These are phyloP conservation scores for Aspergillus sclerotiicarbonarius DNA, from an alignment of 495 filamentous ascomycete genomes.

Conservation along the genomic window DNA sequence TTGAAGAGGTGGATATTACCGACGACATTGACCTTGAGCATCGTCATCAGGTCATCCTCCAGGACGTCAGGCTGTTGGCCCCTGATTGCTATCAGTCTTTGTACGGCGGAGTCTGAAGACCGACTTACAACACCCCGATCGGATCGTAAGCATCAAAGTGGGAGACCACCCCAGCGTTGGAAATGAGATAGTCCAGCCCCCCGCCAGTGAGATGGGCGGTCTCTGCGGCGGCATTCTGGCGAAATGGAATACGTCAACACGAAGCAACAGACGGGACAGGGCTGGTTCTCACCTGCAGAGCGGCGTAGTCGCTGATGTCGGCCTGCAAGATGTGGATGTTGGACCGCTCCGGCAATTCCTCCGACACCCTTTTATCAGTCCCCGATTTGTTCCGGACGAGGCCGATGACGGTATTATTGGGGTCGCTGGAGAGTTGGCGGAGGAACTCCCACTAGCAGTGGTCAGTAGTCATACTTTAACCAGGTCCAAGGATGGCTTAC, in stretches of 20 bases:
- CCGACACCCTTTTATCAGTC: slow-evolving; percentile 23
- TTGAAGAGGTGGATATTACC: slow-evolving; percentile 52
- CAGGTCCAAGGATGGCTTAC: slow-evolving; percentile 20
- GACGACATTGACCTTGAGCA: slow-evolving; percentile 43
- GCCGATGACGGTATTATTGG: slow-evolving; percentile 38
- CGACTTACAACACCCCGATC: not conserved
- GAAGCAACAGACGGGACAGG: not conserved
- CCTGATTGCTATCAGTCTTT: not conserved
- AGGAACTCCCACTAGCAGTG: slow-evolving; percentile 38
- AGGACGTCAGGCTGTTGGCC: not conserved
- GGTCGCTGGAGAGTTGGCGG: slow-evolving; percentile 34
- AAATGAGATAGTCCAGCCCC: not conserved
- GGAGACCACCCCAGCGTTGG: not conserved
- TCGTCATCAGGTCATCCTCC: not conserved
- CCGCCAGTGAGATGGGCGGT: not conserved
- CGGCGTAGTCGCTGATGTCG: slow-evolving; percentile 32
- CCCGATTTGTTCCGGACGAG: slow-evolving; percentile 41
- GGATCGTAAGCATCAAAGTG: not conserved
- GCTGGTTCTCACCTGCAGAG: not conserved
- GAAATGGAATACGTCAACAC: not conserved
- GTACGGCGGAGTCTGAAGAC: not conserved
- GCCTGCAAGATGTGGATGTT: slow-evolving; percentile 50
- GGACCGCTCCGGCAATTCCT: slow-evolving; percentile 27
- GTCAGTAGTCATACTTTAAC: not conserved
- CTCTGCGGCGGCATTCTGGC: not conserved